phyloP scores from a whole-genome alignment of 202 grass and related monocot species.

The Setaria viridis region DNA sequence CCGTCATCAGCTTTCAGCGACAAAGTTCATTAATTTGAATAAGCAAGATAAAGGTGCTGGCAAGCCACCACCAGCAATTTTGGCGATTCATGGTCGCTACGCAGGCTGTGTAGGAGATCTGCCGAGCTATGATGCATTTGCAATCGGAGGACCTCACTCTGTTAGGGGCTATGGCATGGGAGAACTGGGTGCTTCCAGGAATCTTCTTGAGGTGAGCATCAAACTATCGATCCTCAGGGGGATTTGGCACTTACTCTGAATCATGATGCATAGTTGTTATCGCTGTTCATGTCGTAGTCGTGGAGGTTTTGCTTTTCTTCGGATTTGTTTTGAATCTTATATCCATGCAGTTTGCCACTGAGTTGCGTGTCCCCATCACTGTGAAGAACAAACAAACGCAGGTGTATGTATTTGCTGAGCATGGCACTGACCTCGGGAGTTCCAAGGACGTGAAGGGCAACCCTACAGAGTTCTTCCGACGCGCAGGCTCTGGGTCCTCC shows the following conservation, averaged over 20 bases:
- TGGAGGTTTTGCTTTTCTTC: neutral
- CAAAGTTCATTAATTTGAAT: constrained; percentile 86
- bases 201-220: constrained; percentile 83
- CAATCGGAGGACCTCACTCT: constrained; percentile 90
- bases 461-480: constrained; percentile 89
- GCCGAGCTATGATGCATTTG: constrained; percentile 92
- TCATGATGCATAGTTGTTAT: neutral
- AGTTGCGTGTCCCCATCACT: constrained; percentile 65
- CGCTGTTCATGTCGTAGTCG: neutral
- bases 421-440: constrained; percentile 89
- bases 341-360: constrained; percentile 64
- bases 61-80: constrained; percentile 80
- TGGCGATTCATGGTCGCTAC: constrained; percentile 87
- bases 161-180: constrained; percentile 92
- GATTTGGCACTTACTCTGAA: neutral
- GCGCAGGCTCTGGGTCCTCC: constrained; percentile 77
- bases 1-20: constrained; percentile 80
- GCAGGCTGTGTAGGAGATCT: constrained; percentile 93
- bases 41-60: constrained; percentile 72
- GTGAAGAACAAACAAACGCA: constrained; percentile 69
- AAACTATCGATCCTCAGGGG: neutral
- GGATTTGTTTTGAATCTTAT: neutral
- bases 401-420: constrained; percentile 83
- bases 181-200: constrained; percentile 90
- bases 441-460: constrained; percentile 98